Base-by-base conservation (phyloP, 352 stramenopile species). In the Pythium aristosporum region DNA sequence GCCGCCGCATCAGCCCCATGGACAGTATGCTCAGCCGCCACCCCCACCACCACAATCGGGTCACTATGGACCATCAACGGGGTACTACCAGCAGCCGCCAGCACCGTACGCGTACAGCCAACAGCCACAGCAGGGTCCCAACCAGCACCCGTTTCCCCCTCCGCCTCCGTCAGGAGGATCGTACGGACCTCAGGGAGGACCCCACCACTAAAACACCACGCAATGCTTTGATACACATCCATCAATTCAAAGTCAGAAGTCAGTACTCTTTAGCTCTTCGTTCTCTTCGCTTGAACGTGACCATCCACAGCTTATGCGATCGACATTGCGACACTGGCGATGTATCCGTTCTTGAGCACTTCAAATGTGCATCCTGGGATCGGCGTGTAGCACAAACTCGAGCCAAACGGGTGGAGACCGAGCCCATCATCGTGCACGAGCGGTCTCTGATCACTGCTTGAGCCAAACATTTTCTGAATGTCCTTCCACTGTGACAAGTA, bases 371-470 rank as follows among this genome's bases (percentile, higher is more conserved):
- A 95, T 1, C 85, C 86, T 63, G 79, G 72, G 6, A 77, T 74
- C 36, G 79, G 84, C 13, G 77, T 80, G 68, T 95, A 95, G 64
- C 83, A 95, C 47, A 90, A 67, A 30, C 71, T 92, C 20, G 86
- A 89, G 13, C 82, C 82, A 49, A 95, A 95, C 10, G 86, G 86
- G 46, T 95, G 84, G 16, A 91, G 63, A 0, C 81, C 79, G 16
- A 92, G 66, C 18, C 86, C 86, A 23, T 86, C 91, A 59, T 93
- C 86, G 54, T 91, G 82, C 25, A 95, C 72, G 18, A 92, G 77
- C 5, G 86, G 86, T 21, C 86, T 76, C 32, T 88, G 69, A 34
- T 91, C 83, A 4, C 69, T 73, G 32, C 59, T 53, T 10, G 54
- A 57, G 25, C 69, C 73, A 65, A 95, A 80, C 50, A 87, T 70